A percentile compares a stretch with the other conserved stretches of the same genome.
Evolutionary conservation across 805 yeast genomes (phyloP).

Genomic region (Lipomyces lipofer): DNA sequence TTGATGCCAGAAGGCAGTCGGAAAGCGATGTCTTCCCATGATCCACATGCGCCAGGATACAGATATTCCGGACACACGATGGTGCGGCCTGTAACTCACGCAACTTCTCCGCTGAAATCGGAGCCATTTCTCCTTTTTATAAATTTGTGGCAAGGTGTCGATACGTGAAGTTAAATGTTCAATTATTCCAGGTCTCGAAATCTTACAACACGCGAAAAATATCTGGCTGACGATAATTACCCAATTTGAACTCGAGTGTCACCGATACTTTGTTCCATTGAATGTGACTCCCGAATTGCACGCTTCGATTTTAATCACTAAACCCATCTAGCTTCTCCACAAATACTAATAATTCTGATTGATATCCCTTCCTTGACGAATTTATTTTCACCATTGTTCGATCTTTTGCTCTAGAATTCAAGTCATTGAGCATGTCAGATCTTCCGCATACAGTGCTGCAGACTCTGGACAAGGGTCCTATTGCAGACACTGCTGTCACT

Average conservation of each 20-base stretch:
- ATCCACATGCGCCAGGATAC: conserved; percentile 96
- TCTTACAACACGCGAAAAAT: not conserved
- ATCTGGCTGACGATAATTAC: not conserved
- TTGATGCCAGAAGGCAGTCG: conserved; percentile 88
- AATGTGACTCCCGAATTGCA: too few relatives aligned
- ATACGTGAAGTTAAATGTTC: not conserved
- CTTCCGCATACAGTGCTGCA: conserved; percentile 50
- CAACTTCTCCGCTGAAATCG: conserved; percentile 61
- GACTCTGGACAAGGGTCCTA: conserved; percentile 63
- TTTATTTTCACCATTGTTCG: too few relatives aligned
- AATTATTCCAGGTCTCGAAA: not conserved
- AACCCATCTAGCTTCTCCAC: too few relatives aligned
- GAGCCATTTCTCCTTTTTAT: too few relatives aligned
- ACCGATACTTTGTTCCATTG: too few relatives aligned
- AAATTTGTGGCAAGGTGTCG: not conserved
- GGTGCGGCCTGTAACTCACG: conserved; percentile 69
- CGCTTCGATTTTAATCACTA: too few relatives aligned
- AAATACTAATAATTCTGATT: too few relatives aligned
- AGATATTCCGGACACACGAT: conserved; percentile 75
- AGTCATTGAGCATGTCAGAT: conserved; percentile 23
- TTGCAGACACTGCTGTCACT: conserved; percentile 65
- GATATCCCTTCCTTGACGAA: too few relatives aligned
- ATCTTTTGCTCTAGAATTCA: not conserved
- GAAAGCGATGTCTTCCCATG: conserved; percentile 97
- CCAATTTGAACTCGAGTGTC: not conserved